Evolutionary conservation across 148 eudicot genomes (phyloP).

Genomic region (Fagopyrum homotropicum): DNA sequence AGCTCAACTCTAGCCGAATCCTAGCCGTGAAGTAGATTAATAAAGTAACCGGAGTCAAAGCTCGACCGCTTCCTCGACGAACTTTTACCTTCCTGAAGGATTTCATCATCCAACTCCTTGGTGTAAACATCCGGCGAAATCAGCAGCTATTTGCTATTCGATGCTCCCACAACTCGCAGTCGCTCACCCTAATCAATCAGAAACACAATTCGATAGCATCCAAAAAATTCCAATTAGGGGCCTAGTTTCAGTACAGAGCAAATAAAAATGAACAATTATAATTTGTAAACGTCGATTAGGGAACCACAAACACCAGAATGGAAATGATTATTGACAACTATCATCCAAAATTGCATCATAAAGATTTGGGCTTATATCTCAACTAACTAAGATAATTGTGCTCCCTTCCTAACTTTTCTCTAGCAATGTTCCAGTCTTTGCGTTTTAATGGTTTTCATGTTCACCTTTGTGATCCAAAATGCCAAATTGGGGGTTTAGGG

Average conservation of each 20-base stretch:
- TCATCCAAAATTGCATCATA: too few species aligned
- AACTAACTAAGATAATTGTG: neutral
- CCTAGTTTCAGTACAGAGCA: neutral
- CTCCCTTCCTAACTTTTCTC: neutral
- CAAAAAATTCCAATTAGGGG: neutral
- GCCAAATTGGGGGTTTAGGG: neutral
- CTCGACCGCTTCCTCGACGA: too few species aligned
- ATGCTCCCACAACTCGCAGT: slow-evolving; percentile 71
- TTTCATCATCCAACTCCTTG: slow-evolving; percentile 64
- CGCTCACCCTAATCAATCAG: slow-evolving; percentile 44
- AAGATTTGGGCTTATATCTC: neutral
- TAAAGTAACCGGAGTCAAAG: too few species aligned
- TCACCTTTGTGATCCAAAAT: slow-evolving; percentile 4
- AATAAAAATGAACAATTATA: neutral
- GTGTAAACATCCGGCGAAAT: slow-evolving; percentile 47
- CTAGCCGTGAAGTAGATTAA: too few species aligned
- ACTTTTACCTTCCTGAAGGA: slow-evolving; percentile 22
- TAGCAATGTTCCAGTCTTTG: neutral
- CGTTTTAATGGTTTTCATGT: neutral
- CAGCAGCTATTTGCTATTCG: slow-evolving; percentile 70
- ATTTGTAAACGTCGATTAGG: neutral
- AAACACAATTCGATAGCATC: neutral
- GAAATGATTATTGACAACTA: too few species aligned
- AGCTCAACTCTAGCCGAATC: too few species aligned
- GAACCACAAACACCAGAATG: too few species aligned